phyloP scores from a whole-genome alignment of 1,139 yeast species.

The Meyerozyma sp. region DNA sequence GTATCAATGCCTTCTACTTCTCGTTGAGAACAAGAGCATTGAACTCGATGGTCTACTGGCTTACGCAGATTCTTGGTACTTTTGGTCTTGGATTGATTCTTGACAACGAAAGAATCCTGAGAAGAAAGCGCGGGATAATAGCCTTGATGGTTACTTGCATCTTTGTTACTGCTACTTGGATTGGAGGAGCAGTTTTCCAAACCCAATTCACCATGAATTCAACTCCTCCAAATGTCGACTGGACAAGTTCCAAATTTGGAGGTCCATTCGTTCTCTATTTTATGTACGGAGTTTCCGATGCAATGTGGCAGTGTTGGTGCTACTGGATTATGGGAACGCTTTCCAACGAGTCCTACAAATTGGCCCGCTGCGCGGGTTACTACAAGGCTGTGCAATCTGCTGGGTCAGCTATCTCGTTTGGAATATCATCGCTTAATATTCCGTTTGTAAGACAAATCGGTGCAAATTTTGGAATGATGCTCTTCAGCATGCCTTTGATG shows the following conservation, averaged over 20 bases:
- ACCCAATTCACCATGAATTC: slow-evolving; percentile 4
- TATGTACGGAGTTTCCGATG: slow-evolving; percentile 8
- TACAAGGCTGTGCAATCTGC: slow-evolving; percentile 8
- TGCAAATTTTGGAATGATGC: slow-evolving; percentile 8
- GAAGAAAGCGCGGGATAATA: slow-evolving; percentile 6
- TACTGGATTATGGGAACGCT: slow-evolving; percentile 9
- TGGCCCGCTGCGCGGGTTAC: slow-evolving; percentile 8
- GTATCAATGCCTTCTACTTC: slow-evolving; percentile 7
- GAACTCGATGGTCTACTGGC: slow-evolving; percentile 8
- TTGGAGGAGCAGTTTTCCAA: slow-evolving; percentile 8
- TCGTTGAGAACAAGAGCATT: slow-evolving; percentile 8
- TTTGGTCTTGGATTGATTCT: slow-evolving; percentile 8
- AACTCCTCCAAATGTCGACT: slow-evolving; percentile 6
- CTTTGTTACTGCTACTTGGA: slow-evolving; percentile 7
- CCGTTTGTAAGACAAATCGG: slow-evolving; percentile 6
- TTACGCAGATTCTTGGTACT: slow-evolving; percentile 8
- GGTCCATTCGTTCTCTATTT: slow-evolving; percentile 9
- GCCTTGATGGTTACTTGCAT: slow-evolving; percentile 6
- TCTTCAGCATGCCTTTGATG: slow-evolving; percentile 9
- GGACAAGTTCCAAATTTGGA: slow-evolving; percentile 6
- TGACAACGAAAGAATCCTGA: slow-evolving; percentile 3
- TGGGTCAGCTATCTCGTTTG: slow-evolving; percentile 9
- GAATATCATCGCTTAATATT: slow-evolving; percentile 6
- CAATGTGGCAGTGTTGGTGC: slow-evolving; percentile 7
- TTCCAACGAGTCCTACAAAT: slow-evolving; percentile 7